Percentiles rank a stretch among this genome's conserved stretches.
phyloP scores from a whole-genome alignment of 257 asterid genomes.

The Solanum sparsipilum region DNA sequence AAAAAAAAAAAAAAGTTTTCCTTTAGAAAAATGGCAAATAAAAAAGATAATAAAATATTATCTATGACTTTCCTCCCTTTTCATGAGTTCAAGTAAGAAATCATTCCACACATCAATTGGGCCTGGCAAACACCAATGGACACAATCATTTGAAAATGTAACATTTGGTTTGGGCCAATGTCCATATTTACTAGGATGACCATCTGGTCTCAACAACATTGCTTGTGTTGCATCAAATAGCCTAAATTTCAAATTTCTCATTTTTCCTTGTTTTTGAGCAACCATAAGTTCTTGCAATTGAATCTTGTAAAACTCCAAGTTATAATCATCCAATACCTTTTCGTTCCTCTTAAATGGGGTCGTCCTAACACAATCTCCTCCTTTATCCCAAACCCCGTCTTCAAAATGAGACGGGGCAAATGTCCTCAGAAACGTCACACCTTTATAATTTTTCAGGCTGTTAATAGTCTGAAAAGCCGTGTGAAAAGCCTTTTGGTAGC shows the following conservation, averaged over 20 bases:
- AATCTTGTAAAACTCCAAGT: constrained; percentile 19
- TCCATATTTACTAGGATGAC: constrained; percentile 57
- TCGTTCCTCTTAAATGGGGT: constrained; percentile 36
- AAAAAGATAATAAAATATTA: not conserved
- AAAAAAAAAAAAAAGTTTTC: too few relatives aligned
- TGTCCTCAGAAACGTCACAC: constrained; percentile 25
- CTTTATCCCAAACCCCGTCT: constrained; percentile 45
- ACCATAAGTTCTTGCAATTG: constrained; percentile 33
- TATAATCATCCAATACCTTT: constrained; percentile 12
- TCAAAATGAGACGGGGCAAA: constrained; percentile 12
- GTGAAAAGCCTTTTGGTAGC: constrained; percentile 31
- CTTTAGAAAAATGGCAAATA: not conserved
- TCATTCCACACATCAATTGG: constrained; percentile 50
- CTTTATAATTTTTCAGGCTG: constrained; percentile 6
- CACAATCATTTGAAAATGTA: constrained; percentile 35
- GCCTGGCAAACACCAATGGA: constrained; percentile 24
- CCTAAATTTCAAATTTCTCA: constrained; percentile 23
- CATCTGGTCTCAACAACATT: constrained; percentile 12
- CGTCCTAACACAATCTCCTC: constrained; percentile 45
- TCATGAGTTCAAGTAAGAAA: constrained; percentile 35
- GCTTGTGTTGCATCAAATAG: constrained; percentile 45
- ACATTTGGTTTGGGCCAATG: constrained; percentile 29
- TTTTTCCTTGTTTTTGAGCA: constrained; percentile 23
- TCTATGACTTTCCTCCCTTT: constrained; percentile 14
- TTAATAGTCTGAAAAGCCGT: constrained; percentile 27